phyloP scores from a whole-genome alignment of 2,329 filamentous ascomycete genomes.

The Fusarium sp. region DNA sequence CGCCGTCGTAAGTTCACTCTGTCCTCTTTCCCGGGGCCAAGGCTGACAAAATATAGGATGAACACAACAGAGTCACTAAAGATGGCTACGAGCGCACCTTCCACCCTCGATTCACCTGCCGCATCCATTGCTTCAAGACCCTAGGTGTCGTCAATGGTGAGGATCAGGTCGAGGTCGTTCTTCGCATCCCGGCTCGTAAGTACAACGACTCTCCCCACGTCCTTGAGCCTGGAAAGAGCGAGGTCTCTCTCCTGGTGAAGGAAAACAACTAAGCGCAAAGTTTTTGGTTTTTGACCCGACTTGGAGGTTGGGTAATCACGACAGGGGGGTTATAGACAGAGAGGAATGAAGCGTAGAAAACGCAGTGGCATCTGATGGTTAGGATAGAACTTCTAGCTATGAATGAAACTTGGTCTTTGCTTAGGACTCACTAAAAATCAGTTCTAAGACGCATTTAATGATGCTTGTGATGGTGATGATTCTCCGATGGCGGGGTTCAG shows the following conservation, averaged over 20 bases:
- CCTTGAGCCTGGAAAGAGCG: slow-evolving; percentile 16
- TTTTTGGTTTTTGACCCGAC: not conserved
- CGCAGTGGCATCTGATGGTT: not conserved
- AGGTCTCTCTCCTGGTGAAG: slow-evolving; percentile 34
- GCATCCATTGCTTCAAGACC: slow-evolving; percentile 15
- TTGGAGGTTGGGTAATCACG: slow-evolving; percentile 2
- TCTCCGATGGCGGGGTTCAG: not conserved
- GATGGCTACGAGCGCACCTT: slow-evolving; percentile 18
- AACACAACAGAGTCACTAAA: slow-evolving; percentile 20
- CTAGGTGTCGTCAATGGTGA: not conserved
- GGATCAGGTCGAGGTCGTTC: slow-evolving; percentile 23
- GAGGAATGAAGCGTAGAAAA: not conserved
- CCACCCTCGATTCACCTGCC: slow-evolving; percentile 28
- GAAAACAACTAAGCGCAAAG: slow-evolving; percentile 7
- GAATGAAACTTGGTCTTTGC: not conserved
- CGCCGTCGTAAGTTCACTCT: slow-evolving; percentile 15
- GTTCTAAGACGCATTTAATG: not conserved
- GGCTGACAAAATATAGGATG: slow-evolving; percentile 16
- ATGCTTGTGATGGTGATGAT: not conserved
- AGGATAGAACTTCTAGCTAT: not conserved
- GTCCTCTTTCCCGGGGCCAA: no score
- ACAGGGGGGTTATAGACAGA: not conserved
- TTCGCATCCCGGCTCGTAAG: slow-evolving; percentile 25
- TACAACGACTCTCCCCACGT: slow-evolving; percentile 33
- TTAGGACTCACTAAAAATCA: not conserved